Evolutionary conservation across 2,329 filamentous ascomycete species (phyloP).

Genomic region (Cadophora sp.): DNA sequence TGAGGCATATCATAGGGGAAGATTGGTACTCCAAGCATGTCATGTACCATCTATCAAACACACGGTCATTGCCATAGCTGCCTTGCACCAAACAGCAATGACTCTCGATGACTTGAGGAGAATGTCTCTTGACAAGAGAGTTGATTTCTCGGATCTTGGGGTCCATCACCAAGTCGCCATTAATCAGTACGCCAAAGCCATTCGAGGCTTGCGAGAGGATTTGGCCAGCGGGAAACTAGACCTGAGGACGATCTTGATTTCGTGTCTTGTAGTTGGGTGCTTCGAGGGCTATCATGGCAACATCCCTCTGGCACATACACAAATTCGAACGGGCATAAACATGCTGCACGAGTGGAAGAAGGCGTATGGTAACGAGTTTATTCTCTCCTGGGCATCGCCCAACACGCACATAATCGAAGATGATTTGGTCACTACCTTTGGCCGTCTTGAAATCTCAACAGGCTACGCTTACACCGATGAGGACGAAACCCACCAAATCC

Average conservation of each 20-base stretch:
- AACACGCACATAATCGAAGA: slow-evolving; percentile 49
- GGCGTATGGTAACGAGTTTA: slow-evolving; percentile 16
- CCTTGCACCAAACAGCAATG: slow-evolving; percentile 8
- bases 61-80: slow-evolving; percentile 16
- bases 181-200: slow-evolving; percentile 25
- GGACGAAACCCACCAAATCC: background rate
- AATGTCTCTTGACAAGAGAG: background rate
- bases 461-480: slow-evolving; percentile 47
- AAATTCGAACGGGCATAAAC: slow-evolving; percentile 24
- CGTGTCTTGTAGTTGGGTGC: slow-evolving; percentile 22
- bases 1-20: background rate
- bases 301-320: slow-evolving; percentile 19
- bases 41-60: slow-evolving; percentile 21
- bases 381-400: slow-evolving; percentile 16
- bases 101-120: background rate
- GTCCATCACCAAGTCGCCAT: slow-evolving; percentile 23
- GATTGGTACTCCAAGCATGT: slow-evolving; percentile 23
- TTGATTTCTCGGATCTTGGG: background rate
- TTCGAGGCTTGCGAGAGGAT: slow-evolving; percentile 19
- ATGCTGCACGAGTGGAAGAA: slow-evolving; percentile 40
- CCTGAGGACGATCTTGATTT: slow-evolving; percentile 26
- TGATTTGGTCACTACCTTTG: slow-evolving; percentile 66
- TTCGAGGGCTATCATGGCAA: slow-evolving; percentile 30
- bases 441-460: slow-evolving; percentile 63
- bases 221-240: slow-evolving; percentile 22